phyloP scores from a whole-genome alignment of 1,284 basidiomycete genomes.

The Fomitopsis betulina region DNA sequence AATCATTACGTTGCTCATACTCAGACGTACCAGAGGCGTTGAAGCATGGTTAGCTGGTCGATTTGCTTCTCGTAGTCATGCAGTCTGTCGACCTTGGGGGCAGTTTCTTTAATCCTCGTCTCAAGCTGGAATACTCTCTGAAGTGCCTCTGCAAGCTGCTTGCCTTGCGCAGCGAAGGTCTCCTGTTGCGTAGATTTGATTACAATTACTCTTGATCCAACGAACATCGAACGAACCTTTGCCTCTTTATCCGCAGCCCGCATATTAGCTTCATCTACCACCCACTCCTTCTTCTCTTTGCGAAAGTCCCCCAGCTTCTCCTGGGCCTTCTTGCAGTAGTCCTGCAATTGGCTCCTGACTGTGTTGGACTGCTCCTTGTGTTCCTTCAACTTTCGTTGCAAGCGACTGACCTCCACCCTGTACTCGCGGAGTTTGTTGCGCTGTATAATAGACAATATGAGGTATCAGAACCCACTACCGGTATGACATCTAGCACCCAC shows the following conservation, averaged over 20 bases:
- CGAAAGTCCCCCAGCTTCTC: constrained; percentile 61
- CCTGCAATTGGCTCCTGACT: constrained; percentile 62
- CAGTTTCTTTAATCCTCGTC: constrained; percentile 63
- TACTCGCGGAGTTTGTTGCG: constrained; percentile 76
- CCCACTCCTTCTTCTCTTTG: constrained; percentile 66
- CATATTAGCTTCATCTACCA: constrained; percentile 54
- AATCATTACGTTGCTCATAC: not conserved
- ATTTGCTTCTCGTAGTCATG: constrained; percentile 72
- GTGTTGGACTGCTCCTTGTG: constrained; percentile 60
- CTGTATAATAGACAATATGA: constrained; percentile 33
- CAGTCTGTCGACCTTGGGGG: constrained; percentile 69
- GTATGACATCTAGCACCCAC: constrained; percentile 31
- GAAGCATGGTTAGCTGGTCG: constrained; percentile 64
- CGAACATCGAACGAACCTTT: constrained; percentile 35
- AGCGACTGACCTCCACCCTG: constrained; percentile 52
- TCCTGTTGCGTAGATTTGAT: constrained; percentile 38
- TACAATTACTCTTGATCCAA: not conserved
- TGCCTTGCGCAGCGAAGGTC: constrained; percentile 62
- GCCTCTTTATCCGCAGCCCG: constrained; percentile 62
- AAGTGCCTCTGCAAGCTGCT: constrained; percentile 56
- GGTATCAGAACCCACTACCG: not conserved
- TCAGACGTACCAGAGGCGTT: constrained; percentile 58
- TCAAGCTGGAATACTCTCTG: constrained; percentile 56
- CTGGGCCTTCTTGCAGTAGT: constrained; percentile 69
- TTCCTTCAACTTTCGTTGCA: constrained; percentile 60